phyloP scores from a whole-genome alignment of 495 filamentous ascomycete species.

The Penicillium subrubescens region DNA sequence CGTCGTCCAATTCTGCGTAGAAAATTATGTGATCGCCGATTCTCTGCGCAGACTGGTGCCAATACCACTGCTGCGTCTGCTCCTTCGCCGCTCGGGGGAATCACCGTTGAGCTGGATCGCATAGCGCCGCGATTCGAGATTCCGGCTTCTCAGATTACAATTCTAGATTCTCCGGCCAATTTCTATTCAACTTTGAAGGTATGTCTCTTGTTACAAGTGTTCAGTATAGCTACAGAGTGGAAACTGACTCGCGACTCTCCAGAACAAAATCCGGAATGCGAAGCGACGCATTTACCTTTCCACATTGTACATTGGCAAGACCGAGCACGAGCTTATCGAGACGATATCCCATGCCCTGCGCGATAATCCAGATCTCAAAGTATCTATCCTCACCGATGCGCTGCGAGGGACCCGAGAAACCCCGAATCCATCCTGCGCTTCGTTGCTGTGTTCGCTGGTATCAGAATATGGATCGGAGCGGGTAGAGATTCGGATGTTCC shows the following conservation, averaged over 20 bases:
- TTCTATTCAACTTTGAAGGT: conserved; percentile 94
- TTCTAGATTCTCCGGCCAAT: conserved; percentile 74
- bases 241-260: conserved; percentile 21
- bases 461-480: conserved; percentile 79
- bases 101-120: conserved; percentile 81
- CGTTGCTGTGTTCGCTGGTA: conserved; percentile 79
- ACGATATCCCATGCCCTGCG: conserved; percentile 75
- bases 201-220: background rate
- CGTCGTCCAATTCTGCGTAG: conserved; percentile 35
- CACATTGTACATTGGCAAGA: conserved; percentile 94
- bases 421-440: conserved; percentile 86
- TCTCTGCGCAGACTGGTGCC: conserved; percentile 38
- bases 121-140: conserved; percentile 90
- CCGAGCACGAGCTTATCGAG: conserved; percentile 84
- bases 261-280: conserved; percentile 81
- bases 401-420: conserved; percentile 90
- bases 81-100: conserved; percentile 50
- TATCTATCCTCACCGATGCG: conserved; percentile 93
- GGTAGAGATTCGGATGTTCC: conserved; percentile 96
- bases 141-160: conserved; percentile 73
- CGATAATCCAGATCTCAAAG: conserved; percentile 75
- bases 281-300: conserved; percentile 83
- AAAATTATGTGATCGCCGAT: conserved; percentile 41
- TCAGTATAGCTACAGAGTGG: background rate
- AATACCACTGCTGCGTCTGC: conserved; percentile 30